Percentiles rank a stretch among this genome's conserved stretches.
Evolutionary conservation across 371 early-diverging fungal genomes (phyloP).

Genomic region (Nosema muscidifuracis): DNA sequence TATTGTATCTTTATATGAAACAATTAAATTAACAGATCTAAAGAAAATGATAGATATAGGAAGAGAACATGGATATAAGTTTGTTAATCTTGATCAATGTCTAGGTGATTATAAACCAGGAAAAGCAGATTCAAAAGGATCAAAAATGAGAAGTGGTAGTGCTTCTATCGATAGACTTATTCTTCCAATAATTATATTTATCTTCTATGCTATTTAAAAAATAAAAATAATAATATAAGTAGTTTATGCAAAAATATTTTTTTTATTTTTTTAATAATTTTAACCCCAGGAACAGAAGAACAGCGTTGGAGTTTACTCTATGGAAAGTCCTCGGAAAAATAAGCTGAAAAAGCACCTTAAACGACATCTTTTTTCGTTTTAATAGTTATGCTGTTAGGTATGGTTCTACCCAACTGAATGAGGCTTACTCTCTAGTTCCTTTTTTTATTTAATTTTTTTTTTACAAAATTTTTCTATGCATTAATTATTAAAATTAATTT

Average conservation of each 20-base stretch:
- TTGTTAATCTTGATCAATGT: conserved; percentile 60
- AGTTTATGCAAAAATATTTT: not conserved
- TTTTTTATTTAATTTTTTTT: conserved; percentile 29
- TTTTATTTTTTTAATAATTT: not conserved
- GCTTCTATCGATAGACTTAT: not conserved
- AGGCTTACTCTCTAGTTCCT: conserved; percentile 58
- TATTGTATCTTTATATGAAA: conserved; percentile 60
- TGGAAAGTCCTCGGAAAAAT: conserved; percentile 61
- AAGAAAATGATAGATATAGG: conserved; percentile 54
- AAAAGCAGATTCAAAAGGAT: not conserved
- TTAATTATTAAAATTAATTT: no score
- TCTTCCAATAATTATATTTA: not conserved
- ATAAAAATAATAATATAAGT: not conserved
- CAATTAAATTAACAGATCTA: conserved; percentile 52
- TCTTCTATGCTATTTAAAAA: not conserved
- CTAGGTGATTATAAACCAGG: conserved; percentile 53
- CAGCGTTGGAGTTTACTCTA: conserved; percentile 56
- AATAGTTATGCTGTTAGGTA: conserved; percentile 61
- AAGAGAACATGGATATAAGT: conserved; percentile 48
- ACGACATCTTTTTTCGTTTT: conserved; percentile 34
- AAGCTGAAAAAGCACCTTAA: conserved; percentile 50
- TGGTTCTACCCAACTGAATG: conserved; percentile 60
- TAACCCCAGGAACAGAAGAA: conserved; percentile 43
- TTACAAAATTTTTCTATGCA: not conserved
- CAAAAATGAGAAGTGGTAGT: not conserved